Percentiles rank a stretch among this genome's conserved stretches.
phyloP scores from a whole-genome alignment of 768 basidiomycete species.

The Lentinula guzmanii region DNA sequence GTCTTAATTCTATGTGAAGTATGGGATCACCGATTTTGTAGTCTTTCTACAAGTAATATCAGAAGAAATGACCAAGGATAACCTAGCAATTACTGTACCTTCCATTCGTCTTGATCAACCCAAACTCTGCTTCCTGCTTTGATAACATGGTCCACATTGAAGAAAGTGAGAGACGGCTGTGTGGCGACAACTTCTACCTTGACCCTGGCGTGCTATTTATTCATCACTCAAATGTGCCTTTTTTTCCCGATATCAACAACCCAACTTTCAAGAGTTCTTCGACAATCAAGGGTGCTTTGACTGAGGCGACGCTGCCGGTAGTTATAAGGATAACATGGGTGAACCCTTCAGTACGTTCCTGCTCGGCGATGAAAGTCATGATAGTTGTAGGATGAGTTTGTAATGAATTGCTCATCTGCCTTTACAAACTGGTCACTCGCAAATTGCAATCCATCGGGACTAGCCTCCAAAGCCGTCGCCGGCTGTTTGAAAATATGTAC shows the following conservation, averaged over 20 bases:
- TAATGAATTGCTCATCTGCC: background rate
- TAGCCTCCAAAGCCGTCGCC: background rate
- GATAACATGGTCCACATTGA: slow-evolving; percentile 45
- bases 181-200: slow-evolving; percentile 83
- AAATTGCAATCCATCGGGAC: background rate
- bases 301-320: slow-evolving; percentile 92
- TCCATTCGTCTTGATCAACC: slow-evolving; percentile 93
- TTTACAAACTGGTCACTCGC: background rate
- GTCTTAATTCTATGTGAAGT: slow-evolving; percentile 88
- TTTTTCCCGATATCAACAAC: slow-evolving; percentile 16
- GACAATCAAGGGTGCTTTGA: slow-evolving; percentile 90
- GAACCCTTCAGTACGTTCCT: slow-evolving; percentile 33
- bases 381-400: background rate
- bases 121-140: slow-evolving; percentile 61
- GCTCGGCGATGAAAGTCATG: slow-evolving; percentile 31
- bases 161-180: slow-evolving; percentile 74
- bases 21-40: slow-evolving; percentile 87
- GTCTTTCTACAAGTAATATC: slow-evolving; percentile 39
- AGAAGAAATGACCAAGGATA: background rate
- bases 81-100: slow-evolving; percentile 39
- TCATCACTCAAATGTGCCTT: background rate
- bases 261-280: slow-evolving; percentile 62
- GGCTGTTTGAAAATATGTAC: too few species aligned
- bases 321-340: slow-evolving; percentile 78
- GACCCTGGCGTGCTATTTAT: slow-evolving; percentile 61